These are phyloP conservation scores for Cyclanthera cordifolia DNA, from an alignment of 306 rosid genomes.

Conservation along the genomic window DNA sequence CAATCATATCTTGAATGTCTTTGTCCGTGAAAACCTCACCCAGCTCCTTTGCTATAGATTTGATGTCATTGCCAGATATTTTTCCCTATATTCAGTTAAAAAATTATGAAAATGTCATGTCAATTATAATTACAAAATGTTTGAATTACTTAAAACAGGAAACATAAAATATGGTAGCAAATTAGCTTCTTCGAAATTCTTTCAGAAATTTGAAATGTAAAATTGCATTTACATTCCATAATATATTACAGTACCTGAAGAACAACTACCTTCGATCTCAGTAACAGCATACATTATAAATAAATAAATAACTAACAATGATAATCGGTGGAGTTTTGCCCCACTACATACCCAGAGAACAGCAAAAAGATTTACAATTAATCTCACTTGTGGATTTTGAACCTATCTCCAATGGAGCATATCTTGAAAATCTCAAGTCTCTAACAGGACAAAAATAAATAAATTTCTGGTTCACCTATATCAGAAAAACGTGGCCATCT, in stretches of 20 bases:
- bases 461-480: not conserved
- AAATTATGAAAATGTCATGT: not conserved
- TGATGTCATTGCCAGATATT: conserved; percentile 71
- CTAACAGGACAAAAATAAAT: not conserved
- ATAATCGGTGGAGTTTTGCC: not conserved
- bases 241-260: not conserved
- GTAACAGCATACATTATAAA: not conserved
- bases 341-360: too few species aligned
- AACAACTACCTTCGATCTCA: not conserved
- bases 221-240: not conserved
- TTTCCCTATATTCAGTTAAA: conserved; percentile 46
- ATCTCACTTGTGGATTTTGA: too few species aligned
- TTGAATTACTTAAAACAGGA: not conserved
- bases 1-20: conserved; percentile 56
- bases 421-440: too few species aligned
- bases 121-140: not conserved
- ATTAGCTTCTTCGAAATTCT: not conserved
- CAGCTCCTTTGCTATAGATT: conserved; percentile 49
- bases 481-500: not conserved
- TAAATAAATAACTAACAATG: not conserved
- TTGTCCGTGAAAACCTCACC: conserved; percentile 47
- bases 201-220: not conserved
- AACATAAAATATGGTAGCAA: not conserved
- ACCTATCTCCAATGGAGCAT: too few species aligned
- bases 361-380: too few species aligned